Percentiles rank a stretch among this genome's conserved stretches.
These are phyloP conservation scores for Colletotrichum magnum DNA, from an alignment of 2,329 filamentous ascomycete species.

Conservation along the genomic window DNA sequence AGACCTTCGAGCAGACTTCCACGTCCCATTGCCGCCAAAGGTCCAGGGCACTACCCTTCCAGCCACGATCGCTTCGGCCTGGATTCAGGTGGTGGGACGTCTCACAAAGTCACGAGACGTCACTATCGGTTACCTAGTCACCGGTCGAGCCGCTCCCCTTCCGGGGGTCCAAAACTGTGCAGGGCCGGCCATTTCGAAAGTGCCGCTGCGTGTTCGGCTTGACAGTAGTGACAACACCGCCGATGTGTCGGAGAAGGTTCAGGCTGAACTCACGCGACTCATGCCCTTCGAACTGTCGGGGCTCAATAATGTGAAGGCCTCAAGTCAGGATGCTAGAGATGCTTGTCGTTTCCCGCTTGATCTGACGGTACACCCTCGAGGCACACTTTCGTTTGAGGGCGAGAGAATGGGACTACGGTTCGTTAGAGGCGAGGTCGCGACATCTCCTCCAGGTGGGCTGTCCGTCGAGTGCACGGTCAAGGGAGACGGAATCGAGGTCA, in stretches of 20 bases:
- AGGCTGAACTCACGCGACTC: slow-evolving; percentile 13
- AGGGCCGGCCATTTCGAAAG: slow-evolving; percentile 10
- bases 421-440: slow-evolving; percentile 1
- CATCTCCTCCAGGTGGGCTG: slow-evolving; percentile 10
- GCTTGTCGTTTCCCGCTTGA: slow-evolving; percentile 31
- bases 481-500: not conserved
- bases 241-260: slow-evolving; percentile 23
- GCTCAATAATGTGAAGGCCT: not conserved
- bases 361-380: slow-evolving; percentile 11
- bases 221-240: not conserved
- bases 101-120: slow-evolving; percentile 4
- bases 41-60: slow-evolving; percentile 8
- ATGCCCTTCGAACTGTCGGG: slow-evolving; percentile 28
- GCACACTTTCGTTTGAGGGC: slow-evolving; percentile 15
- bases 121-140: slow-evolving; percentile 25
- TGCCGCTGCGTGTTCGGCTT: slow-evolving; percentile 15
- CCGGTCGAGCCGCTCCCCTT: slow-evolving; percentile 16
- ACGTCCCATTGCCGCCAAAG: slow-evolving; percentile 13
- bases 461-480: slow-evolving; percentile 20
- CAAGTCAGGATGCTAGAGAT: slow-evolving; percentile 25
- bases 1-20: slow-evolving; percentile 17
- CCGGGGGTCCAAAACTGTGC: slow-evolving; percentile 20
- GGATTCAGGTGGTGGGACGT: not conserved
- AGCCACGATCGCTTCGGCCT: slow-evolving; percentile 13
- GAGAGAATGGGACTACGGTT: slow-evolving; percentile 18